Conservation (phyloP, 306 rosid genomes). For the Prosopis cineraria region DNA sequence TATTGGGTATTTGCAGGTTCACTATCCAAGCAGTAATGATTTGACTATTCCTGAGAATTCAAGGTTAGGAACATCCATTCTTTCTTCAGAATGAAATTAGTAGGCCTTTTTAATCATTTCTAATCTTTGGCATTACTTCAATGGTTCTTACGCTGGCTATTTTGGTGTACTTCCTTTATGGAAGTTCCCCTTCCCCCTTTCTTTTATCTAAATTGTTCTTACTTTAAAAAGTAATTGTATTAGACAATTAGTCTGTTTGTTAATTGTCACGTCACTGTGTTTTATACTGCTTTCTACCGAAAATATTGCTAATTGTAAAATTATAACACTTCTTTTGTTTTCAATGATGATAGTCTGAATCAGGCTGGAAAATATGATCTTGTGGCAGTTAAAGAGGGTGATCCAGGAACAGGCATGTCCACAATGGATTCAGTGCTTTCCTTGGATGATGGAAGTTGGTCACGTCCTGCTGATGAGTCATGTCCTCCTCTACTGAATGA, state of each 20-base stretch:
- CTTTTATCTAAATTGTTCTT: slow-evolving; percentile 18
- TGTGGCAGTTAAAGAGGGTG: slow-evolving; percentile 64
- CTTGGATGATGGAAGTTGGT: slow-evolving; percentile 87
- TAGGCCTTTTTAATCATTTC: slow-evolving; percentile 13
- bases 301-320: slow-evolving; percentile 38
- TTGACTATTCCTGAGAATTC: slow-evolving; percentile 48
- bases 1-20: slow-evolving; percentile 57
- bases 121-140: neutral
- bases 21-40: slow-evolving; percentile 83
- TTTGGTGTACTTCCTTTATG: slow-evolving; percentile 13
- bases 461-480: slow-evolving; percentile 52
- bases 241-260: slow-evolving; percentile 14
- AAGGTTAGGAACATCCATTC: slow-evolving; percentile 50
- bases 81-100: slow-evolving; percentile 20
- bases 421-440: slow-evolving; percentile 88
- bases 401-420: slow-evolving; percentile 54
- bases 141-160: slow-evolving; percentile 19
- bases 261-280: slow-evolving; percentile 15
- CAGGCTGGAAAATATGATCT: slow-evolving; percentile 69
- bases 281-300: slow-evolving; percentile 26
- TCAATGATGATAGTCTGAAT: slow-evolving; percentile 60
- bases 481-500: slow-evolving; percentile 52
- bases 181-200: neutral
- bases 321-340: slow-evolving; percentile 36
- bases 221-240: slow-evolving; percentile 13